Evolutionary conservation across 768 basidiomycete species (phyloP).

Genomic region (Boletus edulis): DNA sequence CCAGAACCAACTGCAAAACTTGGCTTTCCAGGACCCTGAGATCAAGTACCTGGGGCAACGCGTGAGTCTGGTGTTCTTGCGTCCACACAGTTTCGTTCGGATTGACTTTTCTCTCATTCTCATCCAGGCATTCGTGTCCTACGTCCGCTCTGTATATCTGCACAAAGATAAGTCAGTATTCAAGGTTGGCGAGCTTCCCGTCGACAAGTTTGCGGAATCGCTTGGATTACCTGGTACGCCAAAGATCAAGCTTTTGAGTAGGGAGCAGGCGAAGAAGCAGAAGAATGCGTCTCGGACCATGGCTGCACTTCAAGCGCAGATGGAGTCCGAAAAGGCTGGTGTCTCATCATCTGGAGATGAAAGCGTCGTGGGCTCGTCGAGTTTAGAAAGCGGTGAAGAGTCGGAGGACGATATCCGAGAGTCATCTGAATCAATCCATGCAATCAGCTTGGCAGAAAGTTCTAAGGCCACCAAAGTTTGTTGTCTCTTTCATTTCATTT

Average conservation of each 20-base stretch:
- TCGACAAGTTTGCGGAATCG: conserved; percentile 82
- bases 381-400: conserved; percentile 27
- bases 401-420: conserved; percentile 18
- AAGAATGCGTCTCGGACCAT: conserved; percentile 67
- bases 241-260: conserved; percentile 84
- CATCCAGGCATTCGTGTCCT: conserved; percentile 88
- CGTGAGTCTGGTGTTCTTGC: conserved; percentile 43
- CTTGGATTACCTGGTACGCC: conserved; percentile 93
- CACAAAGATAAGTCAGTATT: conserved; percentile 95
- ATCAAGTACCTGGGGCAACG: conserved; percentile 96
- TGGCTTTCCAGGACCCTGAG: conserved; percentile 93
- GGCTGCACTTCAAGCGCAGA: conserved; percentile 34
- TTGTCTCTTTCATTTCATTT: neutral
- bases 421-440: neutral
- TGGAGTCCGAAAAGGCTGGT: conserved; percentile 19
- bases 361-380: conserved; percentile 9
- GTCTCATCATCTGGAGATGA: conserved; percentile 19
- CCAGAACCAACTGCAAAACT: conserved; percentile 84
- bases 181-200: conserved; percentile 78
- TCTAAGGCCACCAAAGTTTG: conserved; percentile 43
- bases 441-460: neutral
- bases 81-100: rapidly evolving
- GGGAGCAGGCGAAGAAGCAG: conserved; percentile 65
- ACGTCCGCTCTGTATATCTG: conserved; percentile 86
- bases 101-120: neutral